A percentile compares a stretch with the other conserved stretches of the same genome.
Evolutionary conservation across 306 rosid genomes (phyloP).

Genomic region (Corylus heterophylla): DNA sequence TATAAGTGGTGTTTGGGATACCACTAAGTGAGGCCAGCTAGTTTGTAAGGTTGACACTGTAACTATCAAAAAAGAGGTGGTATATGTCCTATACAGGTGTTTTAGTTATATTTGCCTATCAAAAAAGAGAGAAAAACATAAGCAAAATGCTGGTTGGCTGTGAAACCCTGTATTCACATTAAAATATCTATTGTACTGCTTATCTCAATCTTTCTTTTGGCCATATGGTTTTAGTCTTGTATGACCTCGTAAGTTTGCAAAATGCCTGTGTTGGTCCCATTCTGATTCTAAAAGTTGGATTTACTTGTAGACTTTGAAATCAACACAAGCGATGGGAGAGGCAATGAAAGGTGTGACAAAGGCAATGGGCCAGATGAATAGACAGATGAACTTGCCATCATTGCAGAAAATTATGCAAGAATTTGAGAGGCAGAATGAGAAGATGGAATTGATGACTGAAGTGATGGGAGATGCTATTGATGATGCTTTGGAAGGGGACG

Average conservation of each 20-base stretch:
- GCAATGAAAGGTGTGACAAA: constrained; percentile 99
- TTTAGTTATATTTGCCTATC: neutral
- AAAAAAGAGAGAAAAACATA: neutral
- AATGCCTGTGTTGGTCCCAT: neutral
- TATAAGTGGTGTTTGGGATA: neutral
- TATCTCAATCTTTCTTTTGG: neutral
- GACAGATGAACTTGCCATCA: constrained; percentile 95
- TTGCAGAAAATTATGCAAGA: constrained; percentile 95
- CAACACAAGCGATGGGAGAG: constrained; percentile 98
- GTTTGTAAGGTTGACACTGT: neutral
- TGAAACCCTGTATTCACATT: neutral
- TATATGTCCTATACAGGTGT: neutral
- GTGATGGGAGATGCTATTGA: constrained; percentile 97
- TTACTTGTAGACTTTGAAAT: constrained; percentile 69
- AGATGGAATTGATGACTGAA: constrained; percentile 78
- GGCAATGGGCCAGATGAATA: constrained; percentile 99
- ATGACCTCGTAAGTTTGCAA: neutral
- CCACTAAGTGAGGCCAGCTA: neutral
- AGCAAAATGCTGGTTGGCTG: neutral
- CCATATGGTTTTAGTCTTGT: constrained; percentile 8
- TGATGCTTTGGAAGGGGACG: constrained; percentile 97
- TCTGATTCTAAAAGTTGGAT: constrained; percentile 15
- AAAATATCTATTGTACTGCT: neutral
- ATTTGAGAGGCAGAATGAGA: constrained; percentile 91
- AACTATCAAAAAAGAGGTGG: neutral